phyloP scores from a whole-genome alignment of 495 filamentous ascomycete species.

The Aspergillus steynii region DNA sequence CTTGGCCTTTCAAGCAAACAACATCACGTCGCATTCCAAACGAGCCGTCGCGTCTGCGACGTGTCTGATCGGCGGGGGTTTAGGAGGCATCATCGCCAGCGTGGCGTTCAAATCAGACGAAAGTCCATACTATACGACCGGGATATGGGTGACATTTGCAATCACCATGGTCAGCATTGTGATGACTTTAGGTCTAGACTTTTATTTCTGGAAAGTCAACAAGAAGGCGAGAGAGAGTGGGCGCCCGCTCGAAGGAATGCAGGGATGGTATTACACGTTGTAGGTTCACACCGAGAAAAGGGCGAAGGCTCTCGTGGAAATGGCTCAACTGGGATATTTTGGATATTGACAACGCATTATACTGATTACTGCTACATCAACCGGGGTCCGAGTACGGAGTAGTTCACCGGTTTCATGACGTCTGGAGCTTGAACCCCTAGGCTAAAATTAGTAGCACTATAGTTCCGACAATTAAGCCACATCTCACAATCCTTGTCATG shows the following conservation, averaged over 20 bases:
- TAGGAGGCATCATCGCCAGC: slow-evolving; percentile 19
- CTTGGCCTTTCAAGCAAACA: slow-evolving; percentile 17
- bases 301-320: too few species aligned
- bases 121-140: slow-evolving; percentile 16
- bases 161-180: slow-evolving; percentile 12
- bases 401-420: too few species aligned
- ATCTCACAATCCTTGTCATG: too few species aligned
- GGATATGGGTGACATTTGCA: slow-evolving; percentile 19
- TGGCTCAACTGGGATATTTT: too few species aligned
- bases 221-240: slow-evolving; percentile 14
- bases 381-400: too few species aligned
- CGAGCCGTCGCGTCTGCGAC: slow-evolving; percentile 16
- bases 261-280: slow-evolving; percentile 19
- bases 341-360: too few species aligned
- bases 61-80: slow-evolving; percentile 16
- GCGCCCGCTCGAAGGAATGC: slow-evolving; percentile 11
- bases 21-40: slow-evolving; percentile 18
- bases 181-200: slow-evolving; percentile 9
- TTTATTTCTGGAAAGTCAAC: slow-evolving; percentile 13
- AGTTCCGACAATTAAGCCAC: too few species aligned
- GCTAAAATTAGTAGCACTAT: too few species aligned
- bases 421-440: too few species aligned
- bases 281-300: background rate
- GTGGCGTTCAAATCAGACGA: slow-evolving; percentile 19
- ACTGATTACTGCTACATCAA: too few species aligned